phyloP scores from a whole-genome alignment of 2,329 filamentous ascomycete species.

The Lanzia echinophila region DNA sequence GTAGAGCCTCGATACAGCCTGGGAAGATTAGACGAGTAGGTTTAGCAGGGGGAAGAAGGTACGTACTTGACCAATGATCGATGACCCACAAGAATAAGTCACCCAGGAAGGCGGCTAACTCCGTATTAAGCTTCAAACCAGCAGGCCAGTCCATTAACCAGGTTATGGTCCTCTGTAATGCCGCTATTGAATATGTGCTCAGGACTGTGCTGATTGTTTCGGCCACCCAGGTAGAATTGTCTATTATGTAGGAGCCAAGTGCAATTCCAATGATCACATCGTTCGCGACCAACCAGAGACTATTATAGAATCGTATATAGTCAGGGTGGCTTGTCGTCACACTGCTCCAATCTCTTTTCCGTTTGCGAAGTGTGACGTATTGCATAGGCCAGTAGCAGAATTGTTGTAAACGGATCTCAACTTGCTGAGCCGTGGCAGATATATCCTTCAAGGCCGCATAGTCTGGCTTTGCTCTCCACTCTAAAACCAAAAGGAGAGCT shows the following conservation, averaged over 20 bases:
- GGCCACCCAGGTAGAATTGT: constrained; percentile 82
- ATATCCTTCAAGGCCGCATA: constrained; percentile 88
- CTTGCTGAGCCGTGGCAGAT: constrained; percentile 92
- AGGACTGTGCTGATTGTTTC: constrained; percentile 70
- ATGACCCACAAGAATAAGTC: constrained; percentile 98
- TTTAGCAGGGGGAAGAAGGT: background rate
- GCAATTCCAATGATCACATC: constrained; percentile 98
- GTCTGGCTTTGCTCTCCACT: constrained; percentile 74
- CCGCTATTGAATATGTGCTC: constrained; percentile 77
- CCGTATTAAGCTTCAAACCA: constrained; percentile 89
- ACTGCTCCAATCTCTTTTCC: constrained; percentile 90
- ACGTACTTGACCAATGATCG: constrained; percentile 86
- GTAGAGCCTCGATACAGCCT: constrained; percentile 71
- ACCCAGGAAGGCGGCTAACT: constrained; percentile 87
- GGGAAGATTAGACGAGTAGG: background rate
- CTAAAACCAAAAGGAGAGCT: constrained; percentile 67
- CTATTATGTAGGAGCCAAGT: constrained; percentile 91
- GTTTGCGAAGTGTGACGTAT: constrained; percentile 81
- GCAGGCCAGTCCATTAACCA: constrained; percentile 97
- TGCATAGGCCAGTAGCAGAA: constrained; percentile 99
- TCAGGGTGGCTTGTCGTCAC: constrained; percentile 93
- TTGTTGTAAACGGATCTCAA: constrained; percentile 93
- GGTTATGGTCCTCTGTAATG: constrained; percentile 78
- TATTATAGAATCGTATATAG: constrained; percentile 99
- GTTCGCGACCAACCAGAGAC: constrained; percentile 95